These are phyloP conservation scores for Paecilomyces variotii DNA, from an alignment of 2,329 filamentous ascomycete genomes.

Conservation along the genomic window DNA sequence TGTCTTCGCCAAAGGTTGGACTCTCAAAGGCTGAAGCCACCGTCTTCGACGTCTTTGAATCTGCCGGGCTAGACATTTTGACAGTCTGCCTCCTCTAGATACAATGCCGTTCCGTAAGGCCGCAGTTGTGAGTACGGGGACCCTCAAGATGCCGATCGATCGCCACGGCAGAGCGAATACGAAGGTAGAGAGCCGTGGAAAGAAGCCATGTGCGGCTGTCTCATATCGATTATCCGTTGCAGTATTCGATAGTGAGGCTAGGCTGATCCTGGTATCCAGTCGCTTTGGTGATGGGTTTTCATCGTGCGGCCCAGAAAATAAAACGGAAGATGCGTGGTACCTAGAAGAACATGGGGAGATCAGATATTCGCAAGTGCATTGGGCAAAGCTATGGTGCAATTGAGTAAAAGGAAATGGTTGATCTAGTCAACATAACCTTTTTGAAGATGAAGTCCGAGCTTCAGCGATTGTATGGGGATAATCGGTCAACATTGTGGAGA, in stretches of 20 bases:
- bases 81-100: background rate
- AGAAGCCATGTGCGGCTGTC: background rate
- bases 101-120: background rate
- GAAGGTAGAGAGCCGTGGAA: background rate
- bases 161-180: background rate
- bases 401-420: background rate
- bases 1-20: constrained; percentile 77
- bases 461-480: background rate
- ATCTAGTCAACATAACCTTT: background rate
- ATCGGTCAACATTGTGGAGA: background rate
- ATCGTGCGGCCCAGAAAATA: background rate
- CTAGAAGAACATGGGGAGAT: background rate
- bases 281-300: background rate
- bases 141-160: background rate
- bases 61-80: constrained; percentile 28
- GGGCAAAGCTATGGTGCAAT: background rate
- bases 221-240: background rate
- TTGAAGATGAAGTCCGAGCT: background rate
- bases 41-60: constrained; percentile 29
- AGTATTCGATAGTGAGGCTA: background rate
- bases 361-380: background rate
- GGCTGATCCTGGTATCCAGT: background rate
- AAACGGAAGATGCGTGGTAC: background rate
- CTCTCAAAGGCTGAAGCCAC: constrained; percentile 63
- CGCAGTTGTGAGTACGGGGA: background rate